Base-by-base conservation (phyloP, 257 asterid species). In the Fraxinus anomala region DNA sequence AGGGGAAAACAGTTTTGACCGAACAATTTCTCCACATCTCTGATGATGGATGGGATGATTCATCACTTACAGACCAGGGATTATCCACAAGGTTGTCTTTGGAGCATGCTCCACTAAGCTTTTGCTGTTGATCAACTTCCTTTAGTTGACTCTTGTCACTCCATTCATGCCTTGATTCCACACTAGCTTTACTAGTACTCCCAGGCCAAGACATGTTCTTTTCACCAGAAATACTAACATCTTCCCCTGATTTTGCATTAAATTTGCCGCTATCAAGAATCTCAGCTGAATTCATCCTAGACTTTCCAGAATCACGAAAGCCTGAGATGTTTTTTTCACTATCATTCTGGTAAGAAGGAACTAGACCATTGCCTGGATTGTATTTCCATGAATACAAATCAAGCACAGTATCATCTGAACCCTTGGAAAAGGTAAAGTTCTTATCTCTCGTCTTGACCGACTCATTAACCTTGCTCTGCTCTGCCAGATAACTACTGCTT, bases 1-100 rank as follows among this genome's bases (percentile, higher is more conserved):
- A 87, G 10, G 95, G 96, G 37, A 91, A 84, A 82, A 88, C 88
- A 73, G 98, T 91, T 84, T 91, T 90, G 39, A 88, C 86, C 1
- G 91, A 78, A 89, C 96, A 91, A 68, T 91, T 93, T 83, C 87
- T 92, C 92, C 83, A 84, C 73, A 76, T 75, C 72, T 84, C 91
- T 39, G 89, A 77, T 8, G 94, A 81, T 68, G 88, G 86, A 68
- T 70, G 80, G 13, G 83, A 70, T 63, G 87, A 75, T 75, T 82
- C 86, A 79, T 87, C 88, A 82, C 77, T 77, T 82, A 80, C 85
- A 66, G 91, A 84, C 90, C 91, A 88, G 73, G 86, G 82, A 65
- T 85, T 88, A 79, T 86, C 90, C 67, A 73, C 73, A 42, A 74
- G 33, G 31, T 80, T 88, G 75, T 87, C 91, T 83, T 85, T 90